Base-by-base conservation (phyloP, 352 stramenopile genomes). In the Sclerospora graminicola region DNA sequence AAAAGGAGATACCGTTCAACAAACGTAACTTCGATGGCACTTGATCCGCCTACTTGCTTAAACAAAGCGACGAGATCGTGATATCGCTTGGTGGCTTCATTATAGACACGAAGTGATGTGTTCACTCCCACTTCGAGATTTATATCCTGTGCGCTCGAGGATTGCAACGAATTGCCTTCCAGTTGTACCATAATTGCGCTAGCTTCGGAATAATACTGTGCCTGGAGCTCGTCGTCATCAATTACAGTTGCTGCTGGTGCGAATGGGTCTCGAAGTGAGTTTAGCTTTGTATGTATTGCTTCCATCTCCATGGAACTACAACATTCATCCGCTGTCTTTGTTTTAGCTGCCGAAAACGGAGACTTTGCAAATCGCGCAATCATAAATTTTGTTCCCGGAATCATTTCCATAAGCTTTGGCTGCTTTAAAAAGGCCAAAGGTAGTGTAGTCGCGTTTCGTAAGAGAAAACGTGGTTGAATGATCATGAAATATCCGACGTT, bases 1-100 rank as follows among this genome's bases (percentile, higher is more conserved):
- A 88, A 34, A 16, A 93, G 55, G 7, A 91, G 54, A 45, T 89
- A 91, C 5, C 82, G 67, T 34, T 90, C 77, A 0, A 90, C 68
- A 32, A 93, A 89, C 8, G 72, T 89, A 4, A 84, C 68, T 33
- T 85, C 79, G 21, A 69, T 93, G 11, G 73, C 72, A 20, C 37
- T 60, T 43, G 65, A 79, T 4, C 64, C 63, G 26, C 84, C 74
- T 0, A 84, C 36, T 49, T 86, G 73, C 19, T 83, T 67, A 31
- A 87, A 54, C 5, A 89, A 66, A 8, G 71, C 76, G 20, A 86
- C 75, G 11, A 93, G 42, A 37, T 93, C 81, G 28, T 84, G 72
- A 66, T 81, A 91, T 1, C 76, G 63, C 40, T 84, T 72, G 15
- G 68, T 71, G 4, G 50, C 51, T 26, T 93, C 76, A 37, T 88